Base-by-base conservation (phyloP, 306 rosid species). In the Gynostemma pentaphyllum region DNA sequence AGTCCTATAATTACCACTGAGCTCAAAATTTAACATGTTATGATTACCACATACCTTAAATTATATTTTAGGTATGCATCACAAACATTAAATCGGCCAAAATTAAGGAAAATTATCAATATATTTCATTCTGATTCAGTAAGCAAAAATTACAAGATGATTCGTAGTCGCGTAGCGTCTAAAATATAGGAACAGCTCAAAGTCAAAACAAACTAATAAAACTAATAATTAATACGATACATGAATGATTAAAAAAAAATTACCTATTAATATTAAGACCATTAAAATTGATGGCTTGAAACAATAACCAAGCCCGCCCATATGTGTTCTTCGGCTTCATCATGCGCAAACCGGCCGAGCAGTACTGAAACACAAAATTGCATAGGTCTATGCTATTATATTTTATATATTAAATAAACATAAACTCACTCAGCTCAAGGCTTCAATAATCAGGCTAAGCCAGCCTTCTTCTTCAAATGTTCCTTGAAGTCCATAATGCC, bases 401-500 rank as follows among this genome's bases (percentile, higher is more conserved):
- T n/a, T n/a, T n/a, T 23, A 51, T 26, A 27, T 1, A 32, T 66
- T 42, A 40, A 28, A 55, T 29, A 23, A 39, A 41, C 24, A 14
- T 9, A 0, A 66, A 39, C 16, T 14, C 29, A 11, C 28, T n/a
- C 3, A 50, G 44, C 27, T 18, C 11, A 49, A 26, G 9, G 68
- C 70, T 72, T 76, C n/a, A n/a, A n/a, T 71, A 83, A 67, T 83
- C 88, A 49, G 87, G 87, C 69, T 68, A 88, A 63, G 55, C 94
- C 97, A 1, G 99, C 94, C 75, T 86, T 94, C 24, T 21, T 46
- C 87, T 74, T 89, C 15, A 94, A 78, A 64, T 94, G 99, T 74
- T 10, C 56, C 83, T 94, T 94, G 78, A 94, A 94, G 57, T 76
- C 90, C 97, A 94, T 94, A 34, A 94, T 94, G 65, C 74, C 99